Conservation (phyloP, 2,329 filamentous ascomycete genomes). For the Blastomyces gilchristii region DNA sequence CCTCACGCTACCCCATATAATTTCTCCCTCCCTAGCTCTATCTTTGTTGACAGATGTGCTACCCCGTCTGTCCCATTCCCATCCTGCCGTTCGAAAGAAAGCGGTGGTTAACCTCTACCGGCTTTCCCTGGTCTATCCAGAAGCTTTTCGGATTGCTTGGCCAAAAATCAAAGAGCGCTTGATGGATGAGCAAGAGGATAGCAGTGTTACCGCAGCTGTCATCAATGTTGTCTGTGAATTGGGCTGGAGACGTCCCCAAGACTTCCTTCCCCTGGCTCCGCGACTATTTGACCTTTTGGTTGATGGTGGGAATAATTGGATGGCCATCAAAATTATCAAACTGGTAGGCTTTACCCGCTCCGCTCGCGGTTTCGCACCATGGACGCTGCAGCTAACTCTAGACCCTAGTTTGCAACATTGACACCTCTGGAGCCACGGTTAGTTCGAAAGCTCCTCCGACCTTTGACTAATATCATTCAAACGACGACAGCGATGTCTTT, state of each 20-base stretch:
- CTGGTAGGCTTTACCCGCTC: constrained; percentile 48
- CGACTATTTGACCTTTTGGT: constrained; percentile 86
- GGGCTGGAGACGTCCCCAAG: constrained; percentile 84
- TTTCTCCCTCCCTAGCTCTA: constrained; percentile 83
- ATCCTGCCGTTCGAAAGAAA: constrained; percentile 83
- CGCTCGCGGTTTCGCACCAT: neutral
- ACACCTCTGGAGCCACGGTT: constrained; percentile 86
- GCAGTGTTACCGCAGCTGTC: constrained; percentile 88
- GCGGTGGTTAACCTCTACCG: constrained; percentile 90
- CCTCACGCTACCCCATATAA: constrained; percentile 82
- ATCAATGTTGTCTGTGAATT: constrained; percentile 96
- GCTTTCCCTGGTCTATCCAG: constrained; percentile 89
- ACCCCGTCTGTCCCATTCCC: constrained; percentile 75
- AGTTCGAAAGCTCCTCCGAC: constrained; percentile 81
- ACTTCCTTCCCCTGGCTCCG: constrained; percentile 86
- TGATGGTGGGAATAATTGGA: constrained; percentile 94
- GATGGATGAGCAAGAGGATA: constrained; percentile 80
- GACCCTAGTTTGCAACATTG: constrained; percentile 71
- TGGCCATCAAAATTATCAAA: constrained; percentile 99
- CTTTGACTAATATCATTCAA: constrained; percentile 82
- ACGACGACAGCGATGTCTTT: constrained; percentile 97
- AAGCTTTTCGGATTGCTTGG: constrained; percentile 85
- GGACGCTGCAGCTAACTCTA: constrained; percentile 20
- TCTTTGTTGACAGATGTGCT: constrained; percentile 79
- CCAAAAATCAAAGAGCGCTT: constrained; percentile 93